Evolutionary conservation across 306 rosid species (phyloP).

Genomic region (Ormosia semicastrata): DNA sequence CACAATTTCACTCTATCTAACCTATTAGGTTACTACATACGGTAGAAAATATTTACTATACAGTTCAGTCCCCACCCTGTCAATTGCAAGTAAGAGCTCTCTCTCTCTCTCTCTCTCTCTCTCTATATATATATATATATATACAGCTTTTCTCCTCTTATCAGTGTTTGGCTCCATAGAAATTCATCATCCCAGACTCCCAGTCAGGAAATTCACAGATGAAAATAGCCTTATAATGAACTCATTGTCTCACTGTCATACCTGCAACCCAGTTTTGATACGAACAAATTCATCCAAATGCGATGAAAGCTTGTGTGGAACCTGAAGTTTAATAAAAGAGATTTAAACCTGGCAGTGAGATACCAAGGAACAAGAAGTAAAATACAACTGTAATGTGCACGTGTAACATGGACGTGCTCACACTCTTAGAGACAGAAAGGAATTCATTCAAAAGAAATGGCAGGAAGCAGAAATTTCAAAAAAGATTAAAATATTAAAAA

Average conservation of each 20-base stretch:
- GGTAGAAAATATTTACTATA: conserved; percentile 11
- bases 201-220: background rate
- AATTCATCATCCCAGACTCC: conserved; percentile 7
- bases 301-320: conserved; percentile 60
- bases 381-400: background rate
- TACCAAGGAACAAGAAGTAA: conserved; percentile 8
- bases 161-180: background rate
- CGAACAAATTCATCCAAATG: conserved; percentile 82
- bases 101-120: too few species aligned
- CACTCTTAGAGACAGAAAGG: background rate
- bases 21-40: background rate
- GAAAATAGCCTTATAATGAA: conserved; percentile 9
- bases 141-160: background rate
- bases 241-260: conserved; percentile 25
- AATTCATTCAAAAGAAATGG: background rate
- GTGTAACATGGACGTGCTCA: background rate
- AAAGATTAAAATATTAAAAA: background rate
- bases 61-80: background rate
- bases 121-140: too few species aligned
- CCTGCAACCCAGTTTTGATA: conserved; percentile 83
- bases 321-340: conserved; percentile 50
- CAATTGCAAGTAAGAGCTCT: too few species aligned
- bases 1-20: conserved; percentile 21
- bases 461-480: conserved; percentile 8
- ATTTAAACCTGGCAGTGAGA: conserved; percentile 3